These are phyloP conservation scores for Hyphopichia buzzinii DNA, from an alignment of 1,139 yeast genomes.

Conservation along the genomic window DNA sequence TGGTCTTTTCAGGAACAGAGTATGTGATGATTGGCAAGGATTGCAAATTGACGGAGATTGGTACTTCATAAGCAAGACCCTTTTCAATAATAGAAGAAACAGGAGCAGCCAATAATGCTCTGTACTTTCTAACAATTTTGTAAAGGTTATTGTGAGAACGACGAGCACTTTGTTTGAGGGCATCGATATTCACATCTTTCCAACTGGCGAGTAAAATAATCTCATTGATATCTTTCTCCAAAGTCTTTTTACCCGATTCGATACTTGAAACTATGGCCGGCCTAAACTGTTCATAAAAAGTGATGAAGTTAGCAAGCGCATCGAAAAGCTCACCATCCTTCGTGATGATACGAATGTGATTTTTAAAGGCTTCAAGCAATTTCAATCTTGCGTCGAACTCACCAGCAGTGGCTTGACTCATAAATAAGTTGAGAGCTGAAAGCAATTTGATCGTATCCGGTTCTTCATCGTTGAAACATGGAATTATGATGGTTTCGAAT, in stretches of 20 bases:
- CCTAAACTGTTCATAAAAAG: conserved; percentile 66
- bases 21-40: conserved; percentile 15
- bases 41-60: conserved; percentile 8
- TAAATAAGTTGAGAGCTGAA: conserved; percentile 71
- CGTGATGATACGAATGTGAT: conserved; percentile 38
- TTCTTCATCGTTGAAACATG: conserved; percentile 34
- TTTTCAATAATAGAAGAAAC: conserved; percentile 57
- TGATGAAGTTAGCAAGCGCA: conserved; percentile 60
- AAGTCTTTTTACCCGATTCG: conserved; percentile 41
- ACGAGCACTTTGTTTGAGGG: conserved; percentile 89
- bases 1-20: conserved; percentile 14
- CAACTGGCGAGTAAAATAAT: conserved; percentile 89
- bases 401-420: conserved; percentile 75
- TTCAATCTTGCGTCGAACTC: conserved; percentile 61
- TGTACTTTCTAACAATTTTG: conserved; percentile 80
- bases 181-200: conserved; percentile 94
- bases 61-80: conserved; percentile 42
- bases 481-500: conserved; percentile 70
- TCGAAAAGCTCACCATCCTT: conserved; percentile 21
- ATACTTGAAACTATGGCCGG: conserved; percentile 48
- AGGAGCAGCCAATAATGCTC: conserved; percentile 56
- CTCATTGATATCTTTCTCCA: conserved; percentile 81
- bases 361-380: conserved; percentile 60
- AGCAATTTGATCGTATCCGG: conserved; percentile 41
- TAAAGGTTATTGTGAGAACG: conserved; percentile 81